A percentile compares a stretch with the other conserved stretches of the same genome.
Evolutionary conservation across 169 alveolate genomes (phyloP).

Genomic region (Plasmodium coatneyi): DNA sequence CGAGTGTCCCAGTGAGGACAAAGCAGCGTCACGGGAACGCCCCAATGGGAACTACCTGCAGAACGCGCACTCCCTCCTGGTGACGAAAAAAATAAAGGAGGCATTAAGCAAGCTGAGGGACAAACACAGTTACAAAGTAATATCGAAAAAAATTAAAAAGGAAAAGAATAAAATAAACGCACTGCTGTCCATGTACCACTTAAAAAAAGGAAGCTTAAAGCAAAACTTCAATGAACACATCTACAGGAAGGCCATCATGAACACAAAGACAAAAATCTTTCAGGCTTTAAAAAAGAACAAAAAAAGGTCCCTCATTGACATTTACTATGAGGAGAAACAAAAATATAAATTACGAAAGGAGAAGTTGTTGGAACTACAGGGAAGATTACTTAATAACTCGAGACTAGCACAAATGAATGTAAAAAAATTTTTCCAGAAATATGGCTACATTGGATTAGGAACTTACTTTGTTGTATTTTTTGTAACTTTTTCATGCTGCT

Average conservation of each 20-base stretch:
- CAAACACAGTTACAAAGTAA: constrained; percentile 37
- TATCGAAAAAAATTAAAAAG: constrained; percentile 40
- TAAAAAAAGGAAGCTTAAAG: constrained; percentile 18
- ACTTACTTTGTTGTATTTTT: constrained; percentile 42
- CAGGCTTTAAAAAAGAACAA: constrained; percentile 31
- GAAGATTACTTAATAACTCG: constrained; percentile 17
- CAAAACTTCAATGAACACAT: constrained; percentile 14
- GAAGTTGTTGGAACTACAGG: constrained; percentile 37
- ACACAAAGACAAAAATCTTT: constrained; percentile 35
- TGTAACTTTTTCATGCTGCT: constrained; percentile 34
- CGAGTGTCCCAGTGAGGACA: background rate
- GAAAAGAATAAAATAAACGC: constrained; percentile 40
- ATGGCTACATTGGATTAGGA: constrained; percentile 63
- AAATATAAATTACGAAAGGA: constrained; percentile 68
- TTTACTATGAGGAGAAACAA: constrained; percentile 59
- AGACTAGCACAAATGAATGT: constrained; percentile 49
- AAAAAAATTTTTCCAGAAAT: constrained; percentile 48
- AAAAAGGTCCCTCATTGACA: constrained; percentile 33
- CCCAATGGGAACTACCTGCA: constrained; percentile 14
- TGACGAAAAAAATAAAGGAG: constrained; percentile 46
- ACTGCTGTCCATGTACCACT: constrained; percentile 31
- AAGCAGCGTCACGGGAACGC: background rate
- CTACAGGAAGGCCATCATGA: constrained; percentile 50
- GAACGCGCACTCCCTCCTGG: constrained; percentile 42
- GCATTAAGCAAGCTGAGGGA: constrained; percentile 17